Evolutionary conservation across 345 rosid genomes (phyloP), one percentile per base, ranked within the genome.

Genomic region (Citrus unshiu): DNA sequence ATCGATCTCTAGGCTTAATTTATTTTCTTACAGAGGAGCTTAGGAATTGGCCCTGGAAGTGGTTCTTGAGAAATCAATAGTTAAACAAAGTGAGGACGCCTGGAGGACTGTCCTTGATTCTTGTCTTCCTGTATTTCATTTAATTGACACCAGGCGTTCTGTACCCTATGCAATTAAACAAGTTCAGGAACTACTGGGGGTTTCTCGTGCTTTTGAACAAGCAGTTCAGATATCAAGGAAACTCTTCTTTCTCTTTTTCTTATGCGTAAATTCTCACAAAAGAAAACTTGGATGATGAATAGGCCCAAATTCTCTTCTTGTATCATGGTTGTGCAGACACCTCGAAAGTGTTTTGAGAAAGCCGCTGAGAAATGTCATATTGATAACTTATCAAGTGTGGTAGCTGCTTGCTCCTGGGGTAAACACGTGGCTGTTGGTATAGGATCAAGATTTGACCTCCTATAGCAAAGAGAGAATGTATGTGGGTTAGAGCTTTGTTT

Each of bases 371-470:
- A 25, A 25, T 25, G 25, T 25, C 25, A 25, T 25, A 25, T 25
- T 25, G 25, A 25, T 25, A 25, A 25, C 25, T 25, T 25, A 25
- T 25, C 25, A 25, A 96, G 97, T 63, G 81, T 93, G 2, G 99
- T 94, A 84, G 98, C 97, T 3, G 90, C 99, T 70, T 93, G 97
- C 83, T 90, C 98, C 6, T 96, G 99, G 98, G 99, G 99, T 6
- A 94, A 94, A 72, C 82, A 79, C 10, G 98, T 96, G 51, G 91
- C 91, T 43, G 98, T 96, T 68, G 99, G 99, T 66, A 96, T 98
- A 59, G 99, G 99, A 34, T 90, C 98, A 40, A 86, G 84, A 37
- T 96, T 96, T 84, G 98, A 96, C 76, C 39, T 96, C 49, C 86
- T 96, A 1, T 94, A 92, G 97, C 88, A 87, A 81, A 78, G 81